A percentile compares a stretch with the other conserved stretches of the same genome.
Evolutionary conservation across 106 monocot genomes (phyloP).

Genomic region (Dioscorea dumetorum): DNA sequence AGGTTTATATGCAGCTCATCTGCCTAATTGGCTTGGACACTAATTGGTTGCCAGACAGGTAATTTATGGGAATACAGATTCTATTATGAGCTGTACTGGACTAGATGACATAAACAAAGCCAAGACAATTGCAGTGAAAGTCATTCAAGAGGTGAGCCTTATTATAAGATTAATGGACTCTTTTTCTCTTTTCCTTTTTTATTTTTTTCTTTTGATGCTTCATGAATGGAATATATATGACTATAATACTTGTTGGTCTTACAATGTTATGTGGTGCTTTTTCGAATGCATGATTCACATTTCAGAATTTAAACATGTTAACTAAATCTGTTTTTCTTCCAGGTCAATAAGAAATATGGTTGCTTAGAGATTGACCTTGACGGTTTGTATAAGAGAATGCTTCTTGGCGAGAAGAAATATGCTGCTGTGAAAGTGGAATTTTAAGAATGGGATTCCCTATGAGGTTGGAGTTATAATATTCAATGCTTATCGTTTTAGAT

Average conservation of each 20-base stretch:
- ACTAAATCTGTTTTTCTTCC: neutral
- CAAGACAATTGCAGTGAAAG: slow-evolving; percentile 75
- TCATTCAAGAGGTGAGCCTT: slow-evolving; percentile 80
- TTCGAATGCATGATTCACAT: too few relatives aligned
- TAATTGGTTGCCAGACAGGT: slow-evolving; percentile 42
- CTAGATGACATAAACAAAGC: slow-evolving; percentile 85
- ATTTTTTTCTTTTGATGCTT: neutral
- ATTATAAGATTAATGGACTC: neutral
- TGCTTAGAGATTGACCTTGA: slow-evolving; percentile 98
- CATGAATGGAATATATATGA: neutral
- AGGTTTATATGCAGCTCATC: too few relatives aligned
- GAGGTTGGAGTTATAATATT: slow-evolving; percentile 41
- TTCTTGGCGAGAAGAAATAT: slow-evolving; percentile 99
- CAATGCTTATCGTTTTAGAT: neutral
- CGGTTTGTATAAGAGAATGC: slow-evolving; percentile 95
- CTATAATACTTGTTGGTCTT: too few relatives aligned
- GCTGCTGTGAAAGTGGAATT: slow-evolving; percentile 86
- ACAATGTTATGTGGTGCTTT: too few relatives aligned
- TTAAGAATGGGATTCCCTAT: slow-evolving; percentile 61
- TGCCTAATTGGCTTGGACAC: too few relatives aligned
- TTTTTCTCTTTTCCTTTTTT: neutral
- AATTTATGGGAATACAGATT: slow-evolving; percentile 97
- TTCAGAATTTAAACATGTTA: neutral
- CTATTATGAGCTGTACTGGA: slow-evolving; percentile 94
- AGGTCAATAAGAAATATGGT: slow-evolving; percentile 97